phyloP scores from a whole-genome alignment of 2,329 filamentous ascomycete species.

The Colletotrichum tanaceti region DNA sequence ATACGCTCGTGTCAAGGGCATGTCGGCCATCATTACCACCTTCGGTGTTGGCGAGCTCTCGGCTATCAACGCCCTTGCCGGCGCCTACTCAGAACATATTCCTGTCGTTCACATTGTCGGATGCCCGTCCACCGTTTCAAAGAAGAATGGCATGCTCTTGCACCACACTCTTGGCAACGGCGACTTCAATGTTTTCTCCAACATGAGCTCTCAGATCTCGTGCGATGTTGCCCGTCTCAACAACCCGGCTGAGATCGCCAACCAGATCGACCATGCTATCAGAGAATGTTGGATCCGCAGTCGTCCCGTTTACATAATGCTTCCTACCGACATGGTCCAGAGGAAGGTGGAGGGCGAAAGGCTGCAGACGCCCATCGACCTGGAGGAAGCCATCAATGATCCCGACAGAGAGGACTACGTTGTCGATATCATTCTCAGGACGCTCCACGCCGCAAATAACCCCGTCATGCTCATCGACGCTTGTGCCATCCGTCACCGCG shows the following conservation, averaged over 20 bases:
- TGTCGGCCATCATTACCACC: slow-evolving; percentile 77
- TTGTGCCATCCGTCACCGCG: slow-evolving; percentile 81
- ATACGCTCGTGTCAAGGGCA: slow-evolving; percentile 78
- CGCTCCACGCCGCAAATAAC: slow-evolving; percentile 76
- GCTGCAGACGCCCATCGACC: slow-evolving; percentile 76
- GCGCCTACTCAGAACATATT: slow-evolving; percentile 79
- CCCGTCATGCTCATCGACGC: slow-evolving; percentile 86
- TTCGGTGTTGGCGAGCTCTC: slow-evolving; percentile 82
- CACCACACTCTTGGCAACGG: slow-evolving; percentile 82
- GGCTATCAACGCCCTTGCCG: slow-evolving; percentile 78
- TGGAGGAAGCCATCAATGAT: slow-evolving; percentile 73
- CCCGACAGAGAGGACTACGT: slow-evolving; percentile 81
- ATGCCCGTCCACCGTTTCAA: slow-evolving; percentile 61
- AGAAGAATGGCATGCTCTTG: slow-evolving; percentile 61
- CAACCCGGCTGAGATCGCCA: slow-evolving; percentile 75
- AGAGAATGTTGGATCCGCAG: slow-evolving; percentile 79
- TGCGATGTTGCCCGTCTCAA: slow-evolving; percentile 78
- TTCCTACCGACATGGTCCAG: slow-evolving; percentile 84
- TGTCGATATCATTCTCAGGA: slow-evolving; percentile 81
- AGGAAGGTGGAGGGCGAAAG: slow-evolving; percentile 80
- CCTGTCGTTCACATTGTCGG: slow-evolving; percentile 77
- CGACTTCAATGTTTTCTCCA: slow-evolving; percentile 84
- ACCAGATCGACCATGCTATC: slow-evolving; percentile 82
- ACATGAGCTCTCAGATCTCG: slow-evolving; percentile 80
- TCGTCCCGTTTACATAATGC: slow-evolving; percentile 84